phyloP scores from a whole-genome alignment of 495 filamentous ascomycete species.

The Aspergillus ellipticus region DNA sequence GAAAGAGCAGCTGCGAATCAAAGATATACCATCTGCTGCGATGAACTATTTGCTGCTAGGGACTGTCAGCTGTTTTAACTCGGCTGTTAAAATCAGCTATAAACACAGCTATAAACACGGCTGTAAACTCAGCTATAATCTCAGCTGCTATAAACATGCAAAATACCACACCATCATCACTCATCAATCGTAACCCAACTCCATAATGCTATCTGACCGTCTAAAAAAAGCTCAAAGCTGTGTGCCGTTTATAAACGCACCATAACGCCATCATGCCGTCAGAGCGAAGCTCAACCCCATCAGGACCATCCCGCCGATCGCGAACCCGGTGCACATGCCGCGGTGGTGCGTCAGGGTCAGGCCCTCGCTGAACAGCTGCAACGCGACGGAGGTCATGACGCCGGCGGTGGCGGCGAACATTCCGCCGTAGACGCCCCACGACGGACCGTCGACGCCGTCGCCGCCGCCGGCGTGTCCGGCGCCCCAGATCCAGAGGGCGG shows the following conservation, averaged over 20 bases:
- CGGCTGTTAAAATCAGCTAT: no score
- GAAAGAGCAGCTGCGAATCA: no score
- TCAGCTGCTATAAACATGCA: no score
- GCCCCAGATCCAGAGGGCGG: constrained; percentile 75
- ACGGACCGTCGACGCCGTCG: constrained; percentile 42
- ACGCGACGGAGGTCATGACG: constrained; percentile 88
- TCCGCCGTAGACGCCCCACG: constrained; percentile 74
- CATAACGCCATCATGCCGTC: constrained; percentile 47
- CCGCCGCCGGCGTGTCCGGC: constrained; percentile 50
- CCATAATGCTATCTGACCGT: no score
- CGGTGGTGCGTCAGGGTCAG: constrained; percentile 76
- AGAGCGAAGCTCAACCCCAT: constrained; percentile 85
- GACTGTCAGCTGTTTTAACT: no score
- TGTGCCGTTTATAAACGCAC: constrained; percentile 4
- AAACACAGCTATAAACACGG: no score
- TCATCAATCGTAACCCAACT: no score
- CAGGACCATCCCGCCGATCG: constrained; percentile 84
- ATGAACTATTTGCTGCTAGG: no score
- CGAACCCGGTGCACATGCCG: constrained; percentile 76
- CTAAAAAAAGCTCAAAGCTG: no score
- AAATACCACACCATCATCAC: no score
- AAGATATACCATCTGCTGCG: no score
- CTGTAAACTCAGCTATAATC: no score
- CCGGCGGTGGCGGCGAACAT: constrained; percentile 90
- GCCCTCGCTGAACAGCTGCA: constrained; percentile 86